These are phyloP conservation scores for Fraxinus sp. DNA, from an alignment of 305 asterid genomes.

Conservation along the genomic window DNA sequence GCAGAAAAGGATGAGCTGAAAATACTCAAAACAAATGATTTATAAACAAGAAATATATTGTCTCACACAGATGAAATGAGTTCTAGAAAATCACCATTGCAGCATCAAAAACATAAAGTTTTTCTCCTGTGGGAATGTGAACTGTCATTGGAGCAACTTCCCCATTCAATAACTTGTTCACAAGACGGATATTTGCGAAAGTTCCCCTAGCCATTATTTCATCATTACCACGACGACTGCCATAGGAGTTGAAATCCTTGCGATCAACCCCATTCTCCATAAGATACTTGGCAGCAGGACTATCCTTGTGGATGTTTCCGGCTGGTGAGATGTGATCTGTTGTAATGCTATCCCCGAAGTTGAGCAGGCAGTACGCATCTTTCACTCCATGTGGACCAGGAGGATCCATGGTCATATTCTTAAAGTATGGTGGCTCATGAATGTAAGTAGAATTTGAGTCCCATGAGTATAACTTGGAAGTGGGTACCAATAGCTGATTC, in stretches of 20 bases:
- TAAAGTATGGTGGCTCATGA: conserved; percentile 95
- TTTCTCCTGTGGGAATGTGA: conserved; percentile 87
- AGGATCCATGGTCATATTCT: conserved; percentile 89
- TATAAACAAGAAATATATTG: neutral
- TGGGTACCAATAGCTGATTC: conserved; percentile 71
- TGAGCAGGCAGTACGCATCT: conserved; percentile 91
- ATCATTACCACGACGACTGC: conserved; percentile 97
- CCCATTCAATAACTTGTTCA: conserved; percentile 85
- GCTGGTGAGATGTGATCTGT: conserved; percentile 98
- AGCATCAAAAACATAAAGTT: conserved; percentile 74
- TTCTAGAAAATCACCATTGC: conserved; percentile 60
- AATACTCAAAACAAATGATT: neutral
- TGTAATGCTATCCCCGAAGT: conserved; percentile 90
- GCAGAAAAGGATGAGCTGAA: neutral
- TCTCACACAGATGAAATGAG: neutral
- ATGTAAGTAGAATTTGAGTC: conserved; percentile 84
- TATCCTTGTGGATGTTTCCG: conserved; percentile 89
- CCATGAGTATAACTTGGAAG: conserved; percentile 75
- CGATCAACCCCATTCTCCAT: conserved; percentile 74
- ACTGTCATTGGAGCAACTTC: conserved; percentile 91
- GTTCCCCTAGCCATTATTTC: conserved; percentile 98
- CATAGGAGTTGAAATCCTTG: conserved; percentile 87
- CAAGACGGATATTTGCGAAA: conserved; percentile 88
- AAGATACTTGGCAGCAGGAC: conserved; percentile 89
- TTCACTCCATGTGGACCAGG: conserved; percentile 89